Evolutionary conservation across 257 asterid species (phyloP), one percentile per base, ranked within the genome.

Genomic region (Forsythia suspensa): DNA sequence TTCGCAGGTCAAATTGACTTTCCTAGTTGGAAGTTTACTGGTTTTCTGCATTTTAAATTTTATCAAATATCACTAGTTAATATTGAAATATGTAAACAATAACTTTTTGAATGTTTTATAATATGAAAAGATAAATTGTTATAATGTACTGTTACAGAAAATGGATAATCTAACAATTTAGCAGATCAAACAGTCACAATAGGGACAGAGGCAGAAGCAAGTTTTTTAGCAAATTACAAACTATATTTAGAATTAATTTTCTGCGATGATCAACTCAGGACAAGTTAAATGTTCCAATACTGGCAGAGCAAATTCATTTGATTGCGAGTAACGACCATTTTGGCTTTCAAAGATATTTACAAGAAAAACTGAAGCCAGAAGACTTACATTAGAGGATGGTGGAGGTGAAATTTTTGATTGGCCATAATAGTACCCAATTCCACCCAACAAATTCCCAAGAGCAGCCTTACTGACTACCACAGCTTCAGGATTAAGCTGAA

Each of bases 381-480:
- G 82, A 87, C 94, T 88, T 88, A 96, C 99, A 39, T 73, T 79
- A 69, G 94, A 81, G 81, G 86, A 77, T 71, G 83, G 86, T 76
- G 97, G 92, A 80, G 84, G 90, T 21, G 97, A 85, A 81, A 96
- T 96, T 85, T 87, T 92, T 72, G 99, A 92, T 83, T 94, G 98
- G 68, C 99, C 99, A 73, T 88, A 96, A 79, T 88, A 96, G 88
- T 96, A 94, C 79, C 97, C 99, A 85, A 96, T 87, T 73, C 99
- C 99, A 70, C 99, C 99, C 87, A 96, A 90, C 92, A 94, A 80
- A 86, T 94, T 94, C 20, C 92, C 97, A 5, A 96, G 87, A 81
- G 99, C 92, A 79, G 94, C 96, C 88, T 90, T 92, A 83, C 92
- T 94, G 78, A 89, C 95, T 61, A 84, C 77, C 74, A 85, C 80